Conservation (phyloP, 768 basidiomycete genomes). For the Dioszegia hungarica region DNA sequence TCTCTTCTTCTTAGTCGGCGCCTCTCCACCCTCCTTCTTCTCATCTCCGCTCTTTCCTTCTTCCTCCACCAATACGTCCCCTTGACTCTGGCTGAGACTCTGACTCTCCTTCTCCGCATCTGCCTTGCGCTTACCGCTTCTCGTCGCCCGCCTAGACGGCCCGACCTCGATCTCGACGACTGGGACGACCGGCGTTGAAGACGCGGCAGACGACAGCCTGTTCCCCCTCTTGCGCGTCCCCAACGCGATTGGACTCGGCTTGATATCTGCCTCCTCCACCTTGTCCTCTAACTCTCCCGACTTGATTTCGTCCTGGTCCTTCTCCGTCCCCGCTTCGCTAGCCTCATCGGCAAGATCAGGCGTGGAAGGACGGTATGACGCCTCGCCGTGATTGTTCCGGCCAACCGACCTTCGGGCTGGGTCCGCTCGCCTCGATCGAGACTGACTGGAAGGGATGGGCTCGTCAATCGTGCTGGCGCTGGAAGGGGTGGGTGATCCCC, state of each 20-base stretch:
- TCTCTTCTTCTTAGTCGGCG: constrained; percentile 53
- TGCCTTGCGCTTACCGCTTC: constrained; percentile 4
- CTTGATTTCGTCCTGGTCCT: too few relatives aligned
- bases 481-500: too few relatives aligned
- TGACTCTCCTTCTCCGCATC: constrained; percentile 73
- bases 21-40: background rate
- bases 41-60: background rate
- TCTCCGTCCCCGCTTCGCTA: background rate
- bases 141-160: constrained; percentile 6
- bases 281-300: too few relatives aligned
- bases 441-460: background rate
- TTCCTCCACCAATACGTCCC: constrained; percentile 55
- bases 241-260: background rate
- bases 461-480: too few relatives aligned
- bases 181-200: background rate
- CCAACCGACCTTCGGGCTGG: background rate
- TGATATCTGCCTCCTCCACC: background rate
- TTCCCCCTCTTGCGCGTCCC: constrained; percentile 6
- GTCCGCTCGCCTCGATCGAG: background rate
- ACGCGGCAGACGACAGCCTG: background rate
- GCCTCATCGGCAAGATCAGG: constrained; percentile 1
- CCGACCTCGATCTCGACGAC: background rate
- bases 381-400: background rate
- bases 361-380: constrained; percentile 1
- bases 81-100: too few relatives aligned